phyloP scores from a whole-genome alignment of 768 basidiomycete species.

The Tulasnella calospora region DNA sequence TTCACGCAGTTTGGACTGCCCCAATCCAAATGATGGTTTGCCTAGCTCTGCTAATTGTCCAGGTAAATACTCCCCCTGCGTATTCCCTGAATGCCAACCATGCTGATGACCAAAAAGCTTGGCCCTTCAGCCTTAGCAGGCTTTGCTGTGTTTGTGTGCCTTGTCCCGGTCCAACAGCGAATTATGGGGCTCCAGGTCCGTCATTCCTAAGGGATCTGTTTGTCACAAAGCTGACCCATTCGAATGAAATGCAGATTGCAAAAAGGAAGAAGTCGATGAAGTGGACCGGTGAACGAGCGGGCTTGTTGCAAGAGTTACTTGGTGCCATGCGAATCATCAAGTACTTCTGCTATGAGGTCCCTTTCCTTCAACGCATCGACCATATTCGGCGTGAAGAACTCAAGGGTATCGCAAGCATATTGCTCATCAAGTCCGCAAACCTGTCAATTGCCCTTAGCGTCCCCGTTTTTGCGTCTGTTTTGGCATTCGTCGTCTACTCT shows the following conservation, averaged over 20 bases:
- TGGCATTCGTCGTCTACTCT: constrained; percentile 64
- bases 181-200: constrained; percentile 70
- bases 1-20: constrained; percentile 37
- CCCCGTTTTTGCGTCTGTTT: constrained; percentile 59
- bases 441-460: constrained; percentile 55
- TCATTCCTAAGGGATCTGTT: background rate
- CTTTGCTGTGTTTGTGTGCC: constrained; percentile 59
- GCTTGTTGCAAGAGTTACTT: constrained; percentile 82
- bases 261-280: constrained; percentile 70
- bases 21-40: constrained; percentile 76
- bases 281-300: constrained; percentile 86
- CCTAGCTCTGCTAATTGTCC: constrained; percentile 57
- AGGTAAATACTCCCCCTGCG: background rate
- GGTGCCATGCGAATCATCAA: constrained; percentile 91
- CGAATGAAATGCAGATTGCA: constrained; percentile 41
- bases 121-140: constrained; percentile 57
- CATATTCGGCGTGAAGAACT: constrained; percentile 53
- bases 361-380: constrained; percentile 55
- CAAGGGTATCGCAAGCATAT: constrained; percentile 51
- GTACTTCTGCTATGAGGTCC: constrained; percentile 67
- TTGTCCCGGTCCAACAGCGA: constrained; percentile 65
- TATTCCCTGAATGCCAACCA: background rate
- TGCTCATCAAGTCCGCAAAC: constrained; percentile 59
- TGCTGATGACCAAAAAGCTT: constrained; percentile 40
- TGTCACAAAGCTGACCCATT: constrained; percentile 41